phyloP scores from a whole-genome alignment of 176 grass and related monocot species.

The Avena insularis region DNA sequence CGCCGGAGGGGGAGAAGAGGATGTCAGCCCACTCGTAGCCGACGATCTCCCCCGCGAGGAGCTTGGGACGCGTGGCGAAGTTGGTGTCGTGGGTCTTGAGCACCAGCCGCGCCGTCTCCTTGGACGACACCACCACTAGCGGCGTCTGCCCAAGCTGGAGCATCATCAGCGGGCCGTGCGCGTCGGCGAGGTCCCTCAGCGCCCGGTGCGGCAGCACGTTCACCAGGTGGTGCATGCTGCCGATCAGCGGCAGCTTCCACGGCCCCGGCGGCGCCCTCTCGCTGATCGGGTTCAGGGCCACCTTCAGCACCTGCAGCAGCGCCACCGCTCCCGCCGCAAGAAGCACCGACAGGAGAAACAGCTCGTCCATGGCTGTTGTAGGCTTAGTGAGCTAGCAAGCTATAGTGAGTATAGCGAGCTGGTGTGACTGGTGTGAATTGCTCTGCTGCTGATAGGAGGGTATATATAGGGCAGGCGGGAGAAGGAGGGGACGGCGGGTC shows the following conservation, averaged over 20 bases:
- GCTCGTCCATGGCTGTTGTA: constrained; percentile 39
- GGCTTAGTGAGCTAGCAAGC: constrained; percentile 1
- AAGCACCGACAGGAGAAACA: constrained; percentile 20
- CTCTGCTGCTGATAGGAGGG: background rate
- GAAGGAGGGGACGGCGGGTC: background rate
- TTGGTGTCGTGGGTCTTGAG: constrained; percentile 65
- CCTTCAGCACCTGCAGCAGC: constrained; percentile 46
- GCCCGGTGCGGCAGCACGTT: constrained; percentile 52
- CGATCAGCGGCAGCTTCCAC: constrained; percentile 56
- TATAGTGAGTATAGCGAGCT: background rate
- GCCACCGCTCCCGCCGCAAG: constrained; percentile 25
- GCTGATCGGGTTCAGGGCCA: background rate
- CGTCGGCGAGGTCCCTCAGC: constrained; percentile 24
- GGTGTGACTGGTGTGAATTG: background rate
- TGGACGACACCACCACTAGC: constrained; percentile 44
- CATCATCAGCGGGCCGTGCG: constrained; percentile 55
- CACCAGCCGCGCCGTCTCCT: constrained; percentile 51
- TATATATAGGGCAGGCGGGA: constrained; percentile 21
- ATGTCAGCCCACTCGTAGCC: constrained; percentile 56
- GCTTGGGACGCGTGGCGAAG: constrained; percentile 57
- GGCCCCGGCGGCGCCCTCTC: constrained; percentile 46
- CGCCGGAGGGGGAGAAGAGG: constrained; percentile 63
- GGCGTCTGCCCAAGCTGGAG: constrained; percentile 49
- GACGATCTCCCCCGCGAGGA: constrained; percentile 55
- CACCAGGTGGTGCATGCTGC: constrained; percentile 65